phyloP scores from a whole-genome alignment of 306 rosid species.

The Malus orientalis region DNA sequence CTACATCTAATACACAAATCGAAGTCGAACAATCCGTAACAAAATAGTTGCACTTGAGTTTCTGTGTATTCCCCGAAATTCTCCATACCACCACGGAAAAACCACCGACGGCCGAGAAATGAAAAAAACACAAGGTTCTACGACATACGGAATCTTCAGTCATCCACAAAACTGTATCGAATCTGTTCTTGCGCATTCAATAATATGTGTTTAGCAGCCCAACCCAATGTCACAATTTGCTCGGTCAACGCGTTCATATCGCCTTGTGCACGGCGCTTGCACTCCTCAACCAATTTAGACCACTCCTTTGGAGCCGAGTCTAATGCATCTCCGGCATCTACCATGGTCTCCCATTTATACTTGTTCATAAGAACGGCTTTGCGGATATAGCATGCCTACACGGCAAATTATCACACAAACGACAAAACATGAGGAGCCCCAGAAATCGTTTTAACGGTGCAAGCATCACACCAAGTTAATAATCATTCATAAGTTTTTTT shows the following conservation, averaged over 20 bases:
- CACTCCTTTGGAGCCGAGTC: slow-evolving; percentile 41
- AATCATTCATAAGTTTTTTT: background rate
- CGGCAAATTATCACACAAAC: background rate
- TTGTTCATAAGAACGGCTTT: slow-evolving; percentile 30
- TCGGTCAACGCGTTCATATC: slow-evolving; percentile 39
- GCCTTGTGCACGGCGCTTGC: slow-evolving; percentile 43
- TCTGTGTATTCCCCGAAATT: slow-evolving; percentile 10
- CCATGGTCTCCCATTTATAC: slow-evolving; percentile 27
- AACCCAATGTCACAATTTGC: slow-evolving; percentile 51
- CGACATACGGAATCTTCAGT: slow-evolving; percentile 16
- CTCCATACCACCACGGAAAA: slow-evolving; percentile 6
- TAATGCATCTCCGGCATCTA: slow-evolving; percentile 22
- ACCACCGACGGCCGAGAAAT: background rate
- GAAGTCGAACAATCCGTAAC: background rate
- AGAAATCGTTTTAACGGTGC: background rate
- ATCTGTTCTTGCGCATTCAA: slow-evolving; percentile 48
- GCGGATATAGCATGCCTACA: slow-evolving; percentile 66
- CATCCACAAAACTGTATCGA: slow-evolving; percentile 55
- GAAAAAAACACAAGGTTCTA: background rate
- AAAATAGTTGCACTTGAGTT: background rate
- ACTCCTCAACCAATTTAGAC: slow-evolving; percentile 48
- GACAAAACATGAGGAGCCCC: background rate
- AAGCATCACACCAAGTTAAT: background rate
- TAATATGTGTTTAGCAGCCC: slow-evolving; percentile 60
- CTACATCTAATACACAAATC: background rate